These are phyloP conservation scores for Penicillium hesseltinei DNA, from an alignment of 2,329 filamentous ascomycete genomes.

Conservation along the genomic window DNA sequence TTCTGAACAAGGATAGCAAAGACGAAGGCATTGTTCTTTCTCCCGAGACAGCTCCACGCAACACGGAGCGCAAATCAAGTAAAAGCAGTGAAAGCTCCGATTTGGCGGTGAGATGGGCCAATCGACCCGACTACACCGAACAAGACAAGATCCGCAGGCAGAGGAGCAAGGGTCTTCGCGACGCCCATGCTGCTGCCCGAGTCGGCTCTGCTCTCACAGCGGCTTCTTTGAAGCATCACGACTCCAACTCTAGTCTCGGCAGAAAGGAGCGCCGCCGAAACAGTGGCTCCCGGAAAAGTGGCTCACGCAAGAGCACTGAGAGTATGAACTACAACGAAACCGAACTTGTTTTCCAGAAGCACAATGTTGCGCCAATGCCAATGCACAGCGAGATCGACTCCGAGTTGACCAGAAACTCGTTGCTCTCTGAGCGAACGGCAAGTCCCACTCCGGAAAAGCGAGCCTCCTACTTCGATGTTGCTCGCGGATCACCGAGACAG, in stretches of 20 bases:
- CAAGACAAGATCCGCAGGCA: constrained; percentile 54
- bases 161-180: constrained; percentile 55
- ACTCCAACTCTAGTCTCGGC: constrained; percentile 61
- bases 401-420: constrained; percentile 82
- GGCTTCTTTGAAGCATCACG: constrained; percentile 62
- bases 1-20: constrained; percentile 57
- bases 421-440: constrained; percentile 77
- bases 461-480: constrained; percentile 61
- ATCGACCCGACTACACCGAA: constrained; percentile 49
- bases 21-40: constrained; percentile 59
- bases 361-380: constrained; percentile 77
- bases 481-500: constrained; percentile 54
- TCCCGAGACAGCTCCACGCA: constrained; percentile 50
- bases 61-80: constrained; percentile 54
- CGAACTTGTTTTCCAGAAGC: constrained; percentile 52
- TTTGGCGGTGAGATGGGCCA: constrained; percentile 44
- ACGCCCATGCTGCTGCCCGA: constrained; percentile 55
- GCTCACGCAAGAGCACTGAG: constrained; percentile 32
- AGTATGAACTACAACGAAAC: constrained; percentile 52
- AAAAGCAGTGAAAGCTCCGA: constrained; percentile 52
- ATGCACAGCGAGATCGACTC: constrained; percentile 83
- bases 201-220: constrained; percentile 60
- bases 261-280: constrained; percentile 30
- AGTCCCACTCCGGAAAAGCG: constrained; percentile 67
- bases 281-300: constrained; percentile 40